Conservation (phyloP, 1,284 basidiomycete species). For the Cutaneotrichosporon sp. region DNA sequence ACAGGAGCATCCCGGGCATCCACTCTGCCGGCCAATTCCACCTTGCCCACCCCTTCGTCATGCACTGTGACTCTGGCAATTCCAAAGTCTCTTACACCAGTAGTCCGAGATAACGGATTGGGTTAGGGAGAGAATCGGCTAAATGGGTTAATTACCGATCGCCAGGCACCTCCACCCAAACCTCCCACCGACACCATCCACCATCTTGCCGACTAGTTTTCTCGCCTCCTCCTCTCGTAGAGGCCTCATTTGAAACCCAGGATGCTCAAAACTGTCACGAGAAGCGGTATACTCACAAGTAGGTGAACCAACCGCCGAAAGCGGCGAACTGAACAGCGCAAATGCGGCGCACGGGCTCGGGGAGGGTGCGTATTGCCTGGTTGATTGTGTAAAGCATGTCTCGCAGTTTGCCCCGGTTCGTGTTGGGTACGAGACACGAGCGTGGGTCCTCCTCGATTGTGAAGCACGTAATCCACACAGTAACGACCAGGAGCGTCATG, state of each 20-base stretch:
- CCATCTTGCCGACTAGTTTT: not conserved
- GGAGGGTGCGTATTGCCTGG: conserved; percentile 69
- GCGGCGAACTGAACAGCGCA: conserved; percentile 66
- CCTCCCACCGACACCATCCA: not conserved
- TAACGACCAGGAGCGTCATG: conserved; percentile 71
- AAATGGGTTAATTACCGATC: not conserved
- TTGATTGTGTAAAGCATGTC: conserved; percentile 75
- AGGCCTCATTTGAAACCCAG: not conserved
- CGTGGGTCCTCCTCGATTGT: conserved; percentile 73
- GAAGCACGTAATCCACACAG: conserved; percentile 83
- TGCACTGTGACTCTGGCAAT: too few species aligned
- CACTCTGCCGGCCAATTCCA: not conserved
- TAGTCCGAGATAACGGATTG: too few species aligned
- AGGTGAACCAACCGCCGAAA: conserved; percentile 74
- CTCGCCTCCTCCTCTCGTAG: not conserved
- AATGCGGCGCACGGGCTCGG: conserved; percentile 77
- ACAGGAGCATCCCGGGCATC: not conserved
- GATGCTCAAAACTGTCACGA: not conserved
- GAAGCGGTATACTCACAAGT: conserved; percentile 55
- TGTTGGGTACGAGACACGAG: conserved; percentile 53
- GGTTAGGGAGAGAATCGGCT: too few species aligned
- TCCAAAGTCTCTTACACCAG: too few species aligned
- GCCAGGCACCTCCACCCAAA: not conserved
- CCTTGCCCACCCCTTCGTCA: not conserved
- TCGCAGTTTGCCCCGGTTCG: conserved; percentile 47